These are phyloP conservation scores for Malassezia pachydermatis DNA, from an alignment of 1,284 basidiomycete species.

Conservation along the genomic window DNA sequence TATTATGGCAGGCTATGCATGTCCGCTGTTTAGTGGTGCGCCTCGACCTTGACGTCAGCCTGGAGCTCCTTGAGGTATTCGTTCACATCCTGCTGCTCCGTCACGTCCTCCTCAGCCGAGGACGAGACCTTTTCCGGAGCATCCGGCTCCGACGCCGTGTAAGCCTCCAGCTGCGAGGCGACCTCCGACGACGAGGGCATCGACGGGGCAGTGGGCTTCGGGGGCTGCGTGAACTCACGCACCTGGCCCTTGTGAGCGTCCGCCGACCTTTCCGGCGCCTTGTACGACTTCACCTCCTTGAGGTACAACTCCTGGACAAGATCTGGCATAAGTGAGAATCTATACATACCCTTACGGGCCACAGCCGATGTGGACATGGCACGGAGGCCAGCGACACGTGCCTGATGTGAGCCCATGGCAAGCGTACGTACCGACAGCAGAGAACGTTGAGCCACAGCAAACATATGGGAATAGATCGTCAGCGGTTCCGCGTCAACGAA, in stretches of 20 bases:
- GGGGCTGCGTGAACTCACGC: conserved; percentile 50
- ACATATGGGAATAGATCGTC: conserved; percentile 12
- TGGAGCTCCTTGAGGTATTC: conserved; percentile 45
- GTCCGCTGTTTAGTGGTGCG: conserved; percentile 33
- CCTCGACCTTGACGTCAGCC: conserved; percentile 41
- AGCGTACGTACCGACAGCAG: conserved; percentile 13
- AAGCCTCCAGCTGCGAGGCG: conserved; percentile 49
- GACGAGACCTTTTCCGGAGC: conserved; percentile 27
- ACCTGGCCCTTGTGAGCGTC: conserved; percentile 48
- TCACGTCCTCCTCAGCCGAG: conserved; percentile 21
- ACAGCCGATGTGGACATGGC: conserved; percentile 39
- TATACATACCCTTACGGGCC: conserved; percentile 38
- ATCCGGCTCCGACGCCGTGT: conserved; percentile 44
- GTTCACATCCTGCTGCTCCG: conserved; percentile 45
- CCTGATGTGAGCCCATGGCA: conserved; percentile 1
- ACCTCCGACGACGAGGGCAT: conserved; percentile 49
- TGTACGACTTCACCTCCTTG: conserved; percentile 80
- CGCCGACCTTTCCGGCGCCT: conserved; percentile 52
- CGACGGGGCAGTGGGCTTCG: conserved; percentile 48
- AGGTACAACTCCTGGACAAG: conserved; percentile 85
- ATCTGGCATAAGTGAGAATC: conserved; percentile 51
- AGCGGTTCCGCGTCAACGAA: background rate
- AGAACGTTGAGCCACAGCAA: conserved; percentile 16
- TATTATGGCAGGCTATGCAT: too few species aligned
- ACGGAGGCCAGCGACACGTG: conserved; percentile 19